Evolutionary conservation across 2,329 filamentous ascomycete genomes (phyloP).

Genomic region (Cercospora canescens): DNA sequence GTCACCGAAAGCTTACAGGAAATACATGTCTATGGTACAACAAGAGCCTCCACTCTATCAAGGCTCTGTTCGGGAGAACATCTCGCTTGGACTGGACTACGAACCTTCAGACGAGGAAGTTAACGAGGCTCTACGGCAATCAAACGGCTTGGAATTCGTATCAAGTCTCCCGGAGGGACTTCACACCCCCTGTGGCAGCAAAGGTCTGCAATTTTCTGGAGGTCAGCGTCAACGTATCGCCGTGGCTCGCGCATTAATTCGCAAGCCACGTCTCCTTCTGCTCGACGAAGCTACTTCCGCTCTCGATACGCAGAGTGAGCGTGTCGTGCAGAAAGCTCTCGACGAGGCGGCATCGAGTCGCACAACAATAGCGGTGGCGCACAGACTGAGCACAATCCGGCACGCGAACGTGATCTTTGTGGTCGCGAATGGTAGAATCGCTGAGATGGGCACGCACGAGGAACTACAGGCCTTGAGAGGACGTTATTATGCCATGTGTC

Average conservation of each 20-base stretch:
- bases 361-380: constrained; percentile 45
- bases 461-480: constrained; percentile 41
- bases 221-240: constrained; percentile 59
- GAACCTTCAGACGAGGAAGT: constrained; percentile 44
- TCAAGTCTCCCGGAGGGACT: constrained; percentile 54
- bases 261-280: constrained; percentile 54
- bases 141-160: constrained; percentile 57
- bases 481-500: constrained; percentile 47
- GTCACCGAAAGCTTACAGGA: constrained; percentile 63
- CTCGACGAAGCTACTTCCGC: constrained; percentile 61
- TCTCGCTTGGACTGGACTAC: constrained; percentile 47
- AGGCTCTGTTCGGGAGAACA: constrained; percentile 64
- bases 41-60: constrained; percentile 72
- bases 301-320: constrained; percentile 67
- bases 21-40: constrained; percentile 67
- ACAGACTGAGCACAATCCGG: constrained; percentile 41
- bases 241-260: constrained; percentile 56
- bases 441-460: constrained; percentile 42
- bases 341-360: constrained; percentile 49
- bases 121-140: constrained; percentile 50
- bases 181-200: constrained; percentile 50
- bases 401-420: constrained; percentile 45
- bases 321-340: constrained; percentile 67
- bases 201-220: constrained; percentile 53
- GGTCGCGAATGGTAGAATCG: constrained; percentile 40